Conservation (phyloP, 768 basidiomycete genomes). For the Lactarius deliciosus region DNA sequence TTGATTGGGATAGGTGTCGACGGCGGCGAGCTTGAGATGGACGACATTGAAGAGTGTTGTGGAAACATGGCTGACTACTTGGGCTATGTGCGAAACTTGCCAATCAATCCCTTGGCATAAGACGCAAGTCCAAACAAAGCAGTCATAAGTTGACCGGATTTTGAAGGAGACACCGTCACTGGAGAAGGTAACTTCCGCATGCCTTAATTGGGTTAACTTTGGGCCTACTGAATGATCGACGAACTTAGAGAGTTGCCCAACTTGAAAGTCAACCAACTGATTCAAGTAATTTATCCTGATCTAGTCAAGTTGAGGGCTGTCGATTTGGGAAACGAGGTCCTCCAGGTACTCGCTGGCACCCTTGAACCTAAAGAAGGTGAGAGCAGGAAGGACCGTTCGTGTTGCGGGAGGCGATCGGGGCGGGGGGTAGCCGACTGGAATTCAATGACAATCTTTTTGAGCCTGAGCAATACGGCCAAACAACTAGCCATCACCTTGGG, state of each 20-base stretch:
- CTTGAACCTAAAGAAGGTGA: neutral
- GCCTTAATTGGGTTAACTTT: neutral
- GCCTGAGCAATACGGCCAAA: neutral
- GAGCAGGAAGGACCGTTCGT: neutral
- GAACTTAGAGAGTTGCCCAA: neutral
- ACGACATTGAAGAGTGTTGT: neutral
- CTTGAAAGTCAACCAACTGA: neutral
- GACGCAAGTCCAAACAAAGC: neutral
- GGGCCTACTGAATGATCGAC: neutral
- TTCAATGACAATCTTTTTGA: neutral
- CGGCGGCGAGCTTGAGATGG: neutral
- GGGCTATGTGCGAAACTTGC: neutral
- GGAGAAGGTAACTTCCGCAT: neutral
- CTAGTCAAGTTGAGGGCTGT: neutral
- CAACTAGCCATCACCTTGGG: neutral
- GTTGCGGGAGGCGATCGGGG: neutral
- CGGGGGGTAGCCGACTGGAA: neutral
- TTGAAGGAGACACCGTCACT: fast-evolving
- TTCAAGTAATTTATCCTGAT: neutral
- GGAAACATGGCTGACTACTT: neutral
- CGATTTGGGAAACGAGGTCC: neutral
- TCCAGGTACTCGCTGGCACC: neutral
- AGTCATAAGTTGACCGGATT: too few relatives aligned
- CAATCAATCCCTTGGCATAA: neutral
- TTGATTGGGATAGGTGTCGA: too few relatives aligned